These are phyloP conservation scores for Trichoderma hamatum DNA, from an alignment of 2,329 filamentous ascomycete genomes.

Conservation along the genomic window DNA sequence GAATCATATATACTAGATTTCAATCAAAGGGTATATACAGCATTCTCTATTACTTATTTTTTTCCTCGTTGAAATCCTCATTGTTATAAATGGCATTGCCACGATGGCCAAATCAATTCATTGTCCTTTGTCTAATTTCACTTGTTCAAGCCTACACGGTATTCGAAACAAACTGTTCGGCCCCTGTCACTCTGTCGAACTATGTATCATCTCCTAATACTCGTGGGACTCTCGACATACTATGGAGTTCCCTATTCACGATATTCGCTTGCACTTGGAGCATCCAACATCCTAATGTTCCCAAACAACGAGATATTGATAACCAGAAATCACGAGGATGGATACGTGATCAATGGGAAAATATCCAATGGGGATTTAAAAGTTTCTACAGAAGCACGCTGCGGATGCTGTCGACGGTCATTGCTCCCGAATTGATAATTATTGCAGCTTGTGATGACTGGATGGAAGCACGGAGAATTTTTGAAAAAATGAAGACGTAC, in stretches of 20 bases:
- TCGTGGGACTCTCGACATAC: not conserved
- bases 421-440: not conserved
- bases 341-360: not conserved
- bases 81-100: not conserved
- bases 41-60: not conserved
- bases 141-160: not conserved
- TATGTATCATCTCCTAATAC: not conserved
- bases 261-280: slow-evolving; percentile 2
- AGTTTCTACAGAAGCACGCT: not conserved
- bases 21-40: not conserved
- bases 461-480: rapidly evolving
- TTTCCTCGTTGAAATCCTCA: not conserved
- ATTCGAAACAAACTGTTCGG: not conserved
- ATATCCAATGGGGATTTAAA: not conserved
- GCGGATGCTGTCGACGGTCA: not conserved
- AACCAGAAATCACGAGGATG: not conserved
- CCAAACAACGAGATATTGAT: not conserved
- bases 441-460: not conserved
- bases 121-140: not conserved
- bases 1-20: not conserved
- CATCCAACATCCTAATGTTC: not conserved
- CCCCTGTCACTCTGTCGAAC: not conserved
- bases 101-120: not conserved
- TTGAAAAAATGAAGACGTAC: not conserved
- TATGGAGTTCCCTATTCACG: slow-evolving; percentile 9